Conservation (phyloP, 2,329 filamentous ascomycete species). For the Immersiporthe knoxdaviesiana region DNA sequence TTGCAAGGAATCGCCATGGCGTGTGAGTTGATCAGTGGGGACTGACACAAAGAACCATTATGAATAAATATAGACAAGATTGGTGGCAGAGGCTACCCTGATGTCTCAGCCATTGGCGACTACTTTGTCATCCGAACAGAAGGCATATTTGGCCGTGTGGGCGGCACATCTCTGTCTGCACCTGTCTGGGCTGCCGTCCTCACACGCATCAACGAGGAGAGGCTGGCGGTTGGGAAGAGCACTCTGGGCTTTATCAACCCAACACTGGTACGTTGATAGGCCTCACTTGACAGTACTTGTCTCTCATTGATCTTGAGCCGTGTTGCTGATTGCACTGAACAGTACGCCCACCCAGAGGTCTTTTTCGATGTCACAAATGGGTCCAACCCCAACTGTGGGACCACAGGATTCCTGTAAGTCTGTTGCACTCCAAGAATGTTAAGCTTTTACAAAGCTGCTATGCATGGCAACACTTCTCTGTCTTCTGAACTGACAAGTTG, state of each 20-base stretch:
- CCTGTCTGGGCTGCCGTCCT: constrained; percentile 63
- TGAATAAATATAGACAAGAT: constrained; percentile 49
- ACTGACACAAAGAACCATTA: constrained; percentile 45
- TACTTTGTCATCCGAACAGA: constrained; percentile 36
- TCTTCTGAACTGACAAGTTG: background rate
- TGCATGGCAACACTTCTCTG: background rate
- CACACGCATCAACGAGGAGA: constrained; percentile 64
- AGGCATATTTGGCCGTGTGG: constrained; percentile 31
- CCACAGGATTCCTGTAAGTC: constrained; percentile 43
- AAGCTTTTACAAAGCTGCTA: too few species aligned
- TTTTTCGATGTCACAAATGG: constrained; percentile 42
- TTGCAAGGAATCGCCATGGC: constrained; percentile 39
- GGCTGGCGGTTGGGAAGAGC: constrained; percentile 52
- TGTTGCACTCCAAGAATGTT: background rate
- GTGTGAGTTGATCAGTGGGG: constrained; percentile 30
- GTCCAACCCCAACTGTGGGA: constrained; percentile 42
- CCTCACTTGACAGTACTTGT: background rate
- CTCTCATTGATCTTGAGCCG: too few species aligned
- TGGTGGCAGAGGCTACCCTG: constrained; percentile 52
- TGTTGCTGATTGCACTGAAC: background rate
- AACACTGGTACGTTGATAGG: constrained; percentile 12
- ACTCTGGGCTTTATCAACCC: constrained; percentile 43
- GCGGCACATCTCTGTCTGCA: constrained; percentile 58
- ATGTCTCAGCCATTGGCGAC: constrained; percentile 50
- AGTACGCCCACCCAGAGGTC: constrained; percentile 37